phyloP scores from a whole-genome alignment of 345 rosid species.

The Erodium maritimum region DNA sequence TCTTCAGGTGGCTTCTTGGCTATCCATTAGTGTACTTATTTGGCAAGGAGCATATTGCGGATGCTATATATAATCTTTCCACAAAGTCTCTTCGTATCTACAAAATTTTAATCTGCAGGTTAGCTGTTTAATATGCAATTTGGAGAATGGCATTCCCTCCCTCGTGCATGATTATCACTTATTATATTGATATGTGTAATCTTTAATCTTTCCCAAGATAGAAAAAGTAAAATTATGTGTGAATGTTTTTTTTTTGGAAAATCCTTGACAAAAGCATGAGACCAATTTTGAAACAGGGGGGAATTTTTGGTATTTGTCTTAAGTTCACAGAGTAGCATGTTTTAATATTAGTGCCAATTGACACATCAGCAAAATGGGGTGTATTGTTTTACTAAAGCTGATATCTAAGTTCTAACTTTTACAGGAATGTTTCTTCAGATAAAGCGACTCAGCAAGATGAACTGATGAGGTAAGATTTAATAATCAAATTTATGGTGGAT shows the following conservation, averaged over 20 bases:
- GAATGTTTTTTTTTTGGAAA: too few relatives aligned
- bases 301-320: too few relatives aligned
- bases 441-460: conserved; percentile 46
- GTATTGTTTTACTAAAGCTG: conserved; percentile 1
- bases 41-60: conserved; percentile 61
- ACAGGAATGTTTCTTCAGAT: conserved; percentile 29
- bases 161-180: too few relatives aligned
- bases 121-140: conserved; percentile 6
- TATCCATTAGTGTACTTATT: conserved; percentile 88
- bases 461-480: conserved; percentile 50
- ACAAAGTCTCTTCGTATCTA: conserved; percentile 70
- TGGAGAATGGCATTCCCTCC: conserved; percentile 1
- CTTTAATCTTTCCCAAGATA: too few relatives aligned
- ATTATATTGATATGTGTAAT: too few relatives aligned
- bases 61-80: conserved; percentile 73
- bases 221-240: too few relatives aligned
- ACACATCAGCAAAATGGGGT: neutral
- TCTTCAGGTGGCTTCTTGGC: conserved; percentile 80
- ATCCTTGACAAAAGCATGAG: conserved; percentile 5
- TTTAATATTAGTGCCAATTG: neutral
- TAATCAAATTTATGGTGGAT: too few relatives aligned
- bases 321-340: neutral
- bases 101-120: conserved; percentile 59
- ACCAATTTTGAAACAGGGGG: neutral
- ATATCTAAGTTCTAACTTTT: conserved; percentile 12